Conservation (phyloP, 1,284 basidiomycete genomes). For the Tilletia setariae region DNA sequence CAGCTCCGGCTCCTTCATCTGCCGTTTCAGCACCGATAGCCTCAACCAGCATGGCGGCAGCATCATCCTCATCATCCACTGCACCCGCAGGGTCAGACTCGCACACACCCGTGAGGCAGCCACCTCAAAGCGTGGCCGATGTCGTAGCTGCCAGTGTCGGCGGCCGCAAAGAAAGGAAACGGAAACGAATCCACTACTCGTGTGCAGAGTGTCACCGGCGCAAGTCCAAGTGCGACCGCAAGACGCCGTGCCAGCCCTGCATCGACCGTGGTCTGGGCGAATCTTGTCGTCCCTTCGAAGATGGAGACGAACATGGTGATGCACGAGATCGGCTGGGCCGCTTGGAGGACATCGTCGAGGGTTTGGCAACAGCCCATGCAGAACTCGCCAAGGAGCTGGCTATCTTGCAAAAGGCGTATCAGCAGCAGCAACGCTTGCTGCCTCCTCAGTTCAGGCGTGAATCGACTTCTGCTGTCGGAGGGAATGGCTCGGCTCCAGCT, state of each 20-base stretch:
- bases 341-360: slow-evolving; percentile 50
- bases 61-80: not conserved
- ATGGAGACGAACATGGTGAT: slow-evolving; percentile 48
- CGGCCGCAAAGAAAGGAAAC: slow-evolving; percentile 39
- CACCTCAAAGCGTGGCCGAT: slow-evolving; percentile 33
- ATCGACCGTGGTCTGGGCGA: slow-evolving; percentile 47
- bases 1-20: too few species aligned
- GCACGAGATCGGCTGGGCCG: slow-evolving; percentile 44
- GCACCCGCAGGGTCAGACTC: not conserved
- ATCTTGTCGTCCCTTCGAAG: slow-evolving; percentile 42
- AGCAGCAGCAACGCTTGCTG: slow-evolving; percentile 17
- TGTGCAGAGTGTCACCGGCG: slow-evolving; percentile 44
- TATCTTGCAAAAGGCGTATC: slow-evolving; percentile 5
- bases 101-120: not conserved
- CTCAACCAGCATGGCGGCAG: not conserved
- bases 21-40: too few species aligned
- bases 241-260: slow-evolving; percentile 44
- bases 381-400: slow-evolving; percentile 41
- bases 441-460: not conserved
- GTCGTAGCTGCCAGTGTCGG: slow-evolving; percentile 42
- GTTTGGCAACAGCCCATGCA: slow-evolving; percentile 44
- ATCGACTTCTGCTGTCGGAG: not conserved
- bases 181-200: slow-evolving; percentile 49
- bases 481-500: not conserved
- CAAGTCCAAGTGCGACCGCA: slow-evolving; percentile 41